These are phyloP conservation scores for Gryganskiella cystojenkinii DNA, from an alignment of 192 early-diverging fungal species.

Conservation along the genomic window DNA sequence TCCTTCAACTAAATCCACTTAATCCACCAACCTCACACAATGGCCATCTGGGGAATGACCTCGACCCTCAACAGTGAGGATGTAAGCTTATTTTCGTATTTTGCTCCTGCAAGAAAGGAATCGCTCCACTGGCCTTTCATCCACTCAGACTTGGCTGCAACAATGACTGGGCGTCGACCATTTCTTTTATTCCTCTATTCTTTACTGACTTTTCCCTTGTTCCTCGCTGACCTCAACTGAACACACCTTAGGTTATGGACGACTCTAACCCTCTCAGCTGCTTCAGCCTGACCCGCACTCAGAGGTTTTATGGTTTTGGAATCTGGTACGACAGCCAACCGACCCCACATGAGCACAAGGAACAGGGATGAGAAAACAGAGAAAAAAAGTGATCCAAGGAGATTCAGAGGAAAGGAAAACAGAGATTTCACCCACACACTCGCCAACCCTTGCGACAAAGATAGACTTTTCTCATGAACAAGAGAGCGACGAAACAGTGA, in stretches of 20 bases:
- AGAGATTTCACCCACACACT: background rate
- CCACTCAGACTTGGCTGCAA: no score
- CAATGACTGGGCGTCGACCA: background rate
- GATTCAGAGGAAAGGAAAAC: background rate
- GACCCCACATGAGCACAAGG: background rate
- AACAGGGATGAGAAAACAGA: background rate
- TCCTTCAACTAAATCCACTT: background rate
- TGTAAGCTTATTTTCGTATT: slow-evolving; percentile 13
- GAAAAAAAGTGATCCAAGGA: background rate
- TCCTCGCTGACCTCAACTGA: no score
- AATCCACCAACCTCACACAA: background rate
- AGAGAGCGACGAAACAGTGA: no score
- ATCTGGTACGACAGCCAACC: slow-evolving; percentile 52
- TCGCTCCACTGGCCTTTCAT: background rate
- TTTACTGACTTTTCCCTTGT: background rate
- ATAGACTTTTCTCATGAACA: no score
- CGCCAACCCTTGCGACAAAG: background rate
- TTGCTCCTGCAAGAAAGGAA: background rate
- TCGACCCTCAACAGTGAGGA: slow-evolving; percentile 25
- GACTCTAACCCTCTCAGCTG: slow-evolving; percentile 57
- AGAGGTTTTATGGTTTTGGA: slow-evolving; percentile 86
- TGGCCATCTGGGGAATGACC: slow-evolving; percentile 56
- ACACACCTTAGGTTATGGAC: slow-evolving; percentile 59
- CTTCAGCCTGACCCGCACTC: slow-evolving; percentile 65
- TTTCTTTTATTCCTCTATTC: background rate